Evolutionary conservation across 345 rosid species (phyloP), one percentile per base, ranked within the genome.

Genomic region (Citrus inodora): DNA sequence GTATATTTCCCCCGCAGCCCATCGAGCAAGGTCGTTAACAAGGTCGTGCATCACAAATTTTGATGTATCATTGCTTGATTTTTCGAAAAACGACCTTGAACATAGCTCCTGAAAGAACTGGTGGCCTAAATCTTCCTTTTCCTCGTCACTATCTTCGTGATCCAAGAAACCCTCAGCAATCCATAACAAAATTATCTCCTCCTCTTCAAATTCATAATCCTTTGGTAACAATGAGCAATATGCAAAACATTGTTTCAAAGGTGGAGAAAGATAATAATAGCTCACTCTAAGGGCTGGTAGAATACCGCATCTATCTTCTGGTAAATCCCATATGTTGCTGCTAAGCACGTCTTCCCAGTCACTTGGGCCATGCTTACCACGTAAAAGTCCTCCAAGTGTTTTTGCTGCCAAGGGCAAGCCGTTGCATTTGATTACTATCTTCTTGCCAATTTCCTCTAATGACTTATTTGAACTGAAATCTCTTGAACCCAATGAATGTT

Each of bases 41-140:
- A 78, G 75, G n/a, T 71, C 71, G 10, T 78, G 77, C 81, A 78
- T 78, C 16, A 64, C 35, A 53, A 63, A 78, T 14, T 25, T 1
- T 7, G 64, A 30, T 11, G 9, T 7, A 32, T 68, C 8, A 2
- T 0, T 7, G 32, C 59, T 77, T 70, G 75, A 56, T 70, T 14
- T 27, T 25, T 71, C 21, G 25, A 78, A 72, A n/a, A 78, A 71
- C 22, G 53, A 78, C 65, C 71, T 67, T 38, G 71, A 40, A 4
- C 40, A 9, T 3, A 40, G 4, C 14, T 38, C 30, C 2, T 67
- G 19, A n/a, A 67, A 38, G n/a, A 9, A 46, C 33, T 63, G 9
- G 2, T 2, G 1, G 32, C 81, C 70, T 5, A 51, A 16, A 21
- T 78, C 76, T 37, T 78, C 69, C 60, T 30, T 46, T 42, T 30